These are phyloP conservation scores for Gnomoniopsis sp. DNA, from an alignment of 2,329 filamentous ascomycete species.

Conservation along the genomic window DNA sequence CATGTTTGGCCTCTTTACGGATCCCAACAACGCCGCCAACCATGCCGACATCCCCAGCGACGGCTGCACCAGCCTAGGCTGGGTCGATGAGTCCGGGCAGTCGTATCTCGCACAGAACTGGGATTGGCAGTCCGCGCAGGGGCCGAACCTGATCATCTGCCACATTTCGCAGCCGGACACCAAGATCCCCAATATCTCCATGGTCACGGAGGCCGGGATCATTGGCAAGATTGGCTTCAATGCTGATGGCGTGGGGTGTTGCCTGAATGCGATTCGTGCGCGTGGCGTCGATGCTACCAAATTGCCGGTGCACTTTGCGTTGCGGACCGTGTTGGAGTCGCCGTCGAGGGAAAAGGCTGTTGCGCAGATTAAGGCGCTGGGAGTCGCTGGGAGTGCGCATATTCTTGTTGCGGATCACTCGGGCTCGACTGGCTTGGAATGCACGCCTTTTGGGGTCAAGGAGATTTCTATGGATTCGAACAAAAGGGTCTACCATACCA, in stretches of 20 bases:
- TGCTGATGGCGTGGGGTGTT: constrained; percentile 52
- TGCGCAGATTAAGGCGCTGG: not conserved
- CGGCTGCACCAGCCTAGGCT: constrained; percentile 16
- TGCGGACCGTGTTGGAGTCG: constrained; percentile 54
- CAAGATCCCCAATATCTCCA: constrained; percentile 5
- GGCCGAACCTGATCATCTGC: constrained; percentile 21
- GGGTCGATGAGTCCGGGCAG: not conserved
- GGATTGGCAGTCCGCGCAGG: constrained; percentile 17
- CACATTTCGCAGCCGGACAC: constrained; percentile 23
- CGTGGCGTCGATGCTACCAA: constrained; percentile 47
- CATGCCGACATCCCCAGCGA: constrained; percentile 12
- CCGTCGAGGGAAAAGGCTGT: constrained; percentile 23
- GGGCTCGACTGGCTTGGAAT: constrained; percentile 13
- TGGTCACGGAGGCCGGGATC: constrained; percentile 52
- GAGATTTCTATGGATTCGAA: not conserved
- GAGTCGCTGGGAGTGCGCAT: constrained; percentile 16
- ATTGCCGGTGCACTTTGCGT: constrained; percentile 59
- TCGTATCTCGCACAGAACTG: constrained; percentile 17
- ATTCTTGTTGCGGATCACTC: constrained; percentile 13
- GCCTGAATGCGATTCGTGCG: constrained; percentile 60
- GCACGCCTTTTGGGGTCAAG: not conserved
- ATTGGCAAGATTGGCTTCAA: constrained; percentile 68
- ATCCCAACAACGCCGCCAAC: not conserved
- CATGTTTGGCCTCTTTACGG: constrained; percentile 15
- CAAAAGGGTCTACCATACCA: constrained; percentile 7